These are phyloP conservation scores for Rubroboletus satanas DNA, from an alignment of 768 basidiomycete species.

Conservation along the genomic window DNA sequence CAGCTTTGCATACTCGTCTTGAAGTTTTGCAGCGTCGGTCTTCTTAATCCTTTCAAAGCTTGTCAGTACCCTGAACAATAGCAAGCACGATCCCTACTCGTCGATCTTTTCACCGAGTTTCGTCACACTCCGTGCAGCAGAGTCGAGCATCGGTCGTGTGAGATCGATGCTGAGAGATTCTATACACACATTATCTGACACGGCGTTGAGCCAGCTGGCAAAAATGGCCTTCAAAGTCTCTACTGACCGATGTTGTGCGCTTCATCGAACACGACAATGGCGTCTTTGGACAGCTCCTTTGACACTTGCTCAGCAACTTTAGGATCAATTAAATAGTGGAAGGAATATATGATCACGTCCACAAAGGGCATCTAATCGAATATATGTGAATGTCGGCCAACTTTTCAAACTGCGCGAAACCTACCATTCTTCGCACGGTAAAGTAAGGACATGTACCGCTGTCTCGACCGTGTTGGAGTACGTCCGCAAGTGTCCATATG, in stretches of 20 bases:
- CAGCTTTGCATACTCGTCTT: conserved; percentile 93
- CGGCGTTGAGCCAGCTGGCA: conserved; percentile 1
- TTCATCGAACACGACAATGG: conserved; percentile 98
- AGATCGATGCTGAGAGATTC: conserved; percentile 97
- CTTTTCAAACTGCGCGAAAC: conserved; percentile 14
- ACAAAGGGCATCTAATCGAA: conserved; percentile 87
- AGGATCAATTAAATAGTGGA: conserved; percentile 97
- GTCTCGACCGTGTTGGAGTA: conserved; percentile 83
- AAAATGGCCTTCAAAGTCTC: not conserved
- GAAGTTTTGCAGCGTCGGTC: conserved; percentile 89
- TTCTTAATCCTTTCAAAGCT: conserved; percentile 70
- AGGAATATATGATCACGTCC: conserved; percentile 96
- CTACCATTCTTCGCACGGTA: conserved; percentile 90
- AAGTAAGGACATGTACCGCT: conserved; percentile 93
- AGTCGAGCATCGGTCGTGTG: conserved; percentile 95
- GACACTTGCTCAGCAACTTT: conserved; percentile 99
- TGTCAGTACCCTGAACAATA: conserved; percentile 3
- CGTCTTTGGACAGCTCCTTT: conserved; percentile 94
- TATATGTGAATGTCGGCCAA: not conserved
- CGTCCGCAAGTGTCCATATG: conserved; percentile 91
- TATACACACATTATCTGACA: conserved; percentile 92
- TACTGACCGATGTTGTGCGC: conserved; percentile 94
- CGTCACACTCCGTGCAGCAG: conserved; percentile 82
- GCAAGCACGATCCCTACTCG: conserved; percentile 54
- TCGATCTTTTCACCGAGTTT: conserved; percentile 90